These are phyloP conservation scores for Neurospora discreta DNA, from an alignment of 495 filamentous ascomycete genomes.

Conservation along the genomic window DNA sequence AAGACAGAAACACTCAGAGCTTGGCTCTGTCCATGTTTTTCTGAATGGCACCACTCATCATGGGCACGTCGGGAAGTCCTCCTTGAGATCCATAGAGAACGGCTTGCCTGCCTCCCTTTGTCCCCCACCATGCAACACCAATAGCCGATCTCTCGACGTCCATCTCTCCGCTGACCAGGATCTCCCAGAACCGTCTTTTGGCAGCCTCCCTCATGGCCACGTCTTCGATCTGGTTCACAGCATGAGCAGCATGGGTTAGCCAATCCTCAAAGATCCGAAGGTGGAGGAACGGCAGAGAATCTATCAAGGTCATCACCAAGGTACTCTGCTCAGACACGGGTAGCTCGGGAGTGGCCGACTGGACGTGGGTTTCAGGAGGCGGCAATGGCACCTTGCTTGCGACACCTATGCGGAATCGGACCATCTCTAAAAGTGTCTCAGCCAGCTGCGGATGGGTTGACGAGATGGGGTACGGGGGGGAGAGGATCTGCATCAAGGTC, in stretches of 20 bases:
- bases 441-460: constrained; percentile 62
- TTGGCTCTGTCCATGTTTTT: constrained; percentile 1
- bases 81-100: constrained; percentile 18
- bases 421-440: constrained; percentile 69
- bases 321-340: constrained; percentile 70
- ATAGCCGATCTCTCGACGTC: constrained; percentile 74
- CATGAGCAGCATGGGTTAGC: constrained; percentile 53
- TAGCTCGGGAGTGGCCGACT: constrained; percentile 11
- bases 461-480: constrained; percentile 65
- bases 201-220: constrained; percentile 50
- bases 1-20: neutral
- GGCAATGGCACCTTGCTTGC: constrained; percentile 34
- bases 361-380: constrained; percentile 9
- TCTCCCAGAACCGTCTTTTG: constrained; percentile 73
- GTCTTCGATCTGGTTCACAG: constrained; percentile 54
- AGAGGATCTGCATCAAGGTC: constrained; percentile 75
- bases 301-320: constrained; percentile 67
- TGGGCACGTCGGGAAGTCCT: constrained; percentile 8
- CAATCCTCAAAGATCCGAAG: constrained; percentile 54
- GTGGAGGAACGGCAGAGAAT: constrained; percentile 66
- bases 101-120: constrained; percentile 29
- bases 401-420: constrained; percentile 55
- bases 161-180: constrained; percentile 77
- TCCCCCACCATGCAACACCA: constrained; percentile 80
- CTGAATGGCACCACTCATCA: constrained; percentile 37